These are phyloP conservation scores for Gloeostereum incarnatum DNA, from an alignment of 768 basidiomycete species.

Conservation along the genomic window DNA sequence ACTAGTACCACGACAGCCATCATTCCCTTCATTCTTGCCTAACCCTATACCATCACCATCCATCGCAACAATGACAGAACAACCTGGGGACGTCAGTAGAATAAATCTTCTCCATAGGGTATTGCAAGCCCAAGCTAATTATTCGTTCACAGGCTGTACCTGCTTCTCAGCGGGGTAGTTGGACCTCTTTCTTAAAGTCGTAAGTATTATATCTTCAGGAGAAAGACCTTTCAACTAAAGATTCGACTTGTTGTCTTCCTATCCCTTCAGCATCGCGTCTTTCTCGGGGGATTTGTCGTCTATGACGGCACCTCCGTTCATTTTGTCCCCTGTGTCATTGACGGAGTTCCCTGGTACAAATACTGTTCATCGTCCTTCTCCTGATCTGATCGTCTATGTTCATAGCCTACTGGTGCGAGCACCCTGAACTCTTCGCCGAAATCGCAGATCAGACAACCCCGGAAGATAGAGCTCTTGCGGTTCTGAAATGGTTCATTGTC, in stretches of 20 bases:
- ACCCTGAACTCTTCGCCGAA: constrained; percentile 79
- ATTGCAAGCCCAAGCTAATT: constrained; percentile 13
- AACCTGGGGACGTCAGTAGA: constrained; percentile 30
- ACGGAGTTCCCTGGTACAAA: constrained; percentile 83
- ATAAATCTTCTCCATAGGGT: constrained; percentile 14
- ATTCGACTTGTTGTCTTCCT: constrained; percentile 3
- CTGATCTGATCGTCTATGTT: constrained; percentile 1
- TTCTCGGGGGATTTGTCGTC: constrained; percentile 85
- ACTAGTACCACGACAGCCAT: too few species aligned
- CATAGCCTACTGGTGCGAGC: constrained; percentile 94
- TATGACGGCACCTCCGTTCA: constrained; percentile 84
- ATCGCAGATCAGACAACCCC: constrained; percentile 72
- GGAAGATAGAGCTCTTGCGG: constrained; percentile 67
- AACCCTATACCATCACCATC: constrained; percentile 3
- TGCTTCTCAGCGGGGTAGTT: constrained; percentile 73
- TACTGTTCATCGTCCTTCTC: constrained; percentile 2
- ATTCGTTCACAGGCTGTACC: constrained; percentile 55
- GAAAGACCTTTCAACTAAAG: constrained; percentile 6
- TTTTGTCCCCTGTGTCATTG: constrained; percentile 82
- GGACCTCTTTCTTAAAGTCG: constrained; percentile 91
- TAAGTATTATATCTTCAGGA: constrained; percentile 24
- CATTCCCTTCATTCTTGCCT: too few species aligned
- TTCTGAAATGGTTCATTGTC: constrained; percentile 95
- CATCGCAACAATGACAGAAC: constrained; percentile 22
- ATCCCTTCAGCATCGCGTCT: constrained; percentile 55